Conservation (phyloP, 2,329 filamentous ascomycete genomes). For the Fusarium sp. region DNA sequence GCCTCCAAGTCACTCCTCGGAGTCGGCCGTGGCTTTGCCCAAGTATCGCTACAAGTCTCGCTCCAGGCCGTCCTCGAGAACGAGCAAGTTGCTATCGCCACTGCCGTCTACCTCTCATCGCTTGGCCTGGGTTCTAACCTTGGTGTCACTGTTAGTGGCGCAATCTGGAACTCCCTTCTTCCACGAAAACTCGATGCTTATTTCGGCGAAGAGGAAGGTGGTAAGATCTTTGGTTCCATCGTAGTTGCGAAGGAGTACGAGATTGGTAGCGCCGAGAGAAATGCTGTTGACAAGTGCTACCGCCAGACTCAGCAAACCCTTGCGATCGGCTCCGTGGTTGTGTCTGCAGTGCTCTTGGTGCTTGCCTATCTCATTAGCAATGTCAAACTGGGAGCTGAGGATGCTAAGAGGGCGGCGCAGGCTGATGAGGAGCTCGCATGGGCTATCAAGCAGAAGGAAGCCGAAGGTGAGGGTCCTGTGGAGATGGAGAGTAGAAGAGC, state of each 20-base stretch:
- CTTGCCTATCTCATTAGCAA: slow-evolving; percentile 24
- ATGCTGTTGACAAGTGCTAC: slow-evolving; percentile 25
- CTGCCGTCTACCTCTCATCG: slow-evolving; percentile 36
- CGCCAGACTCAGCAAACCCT: slow-evolving; percentile 36
- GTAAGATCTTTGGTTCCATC: slow-evolving; percentile 35
- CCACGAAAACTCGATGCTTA: slow-evolving; percentile 21
- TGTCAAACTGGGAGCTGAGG: slow-evolving; percentile 32
- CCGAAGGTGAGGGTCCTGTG: not conserved
- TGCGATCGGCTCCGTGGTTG: slow-evolving; percentile 33
- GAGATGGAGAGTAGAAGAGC: slow-evolving; percentile 21
- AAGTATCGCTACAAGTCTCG: slow-evolving; percentile 25
- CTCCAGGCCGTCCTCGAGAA: slow-evolving; percentile 29
- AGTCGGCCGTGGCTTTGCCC: slow-evolving; percentile 31
- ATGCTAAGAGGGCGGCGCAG: slow-evolving; percentile 27
- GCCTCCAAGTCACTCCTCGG: slow-evolving; percentile 36
- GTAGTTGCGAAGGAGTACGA: slow-evolving; percentile 32
- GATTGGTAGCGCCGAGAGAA: slow-evolving; percentile 20
- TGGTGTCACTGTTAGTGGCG: slow-evolving; percentile 32
- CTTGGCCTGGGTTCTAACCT: slow-evolving; percentile 38
- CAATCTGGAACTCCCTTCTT: slow-evolving; percentile 40
- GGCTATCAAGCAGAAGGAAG: slow-evolving; percentile 36
- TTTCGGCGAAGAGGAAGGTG: slow-evolving; percentile 17
- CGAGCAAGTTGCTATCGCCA: slow-evolving; percentile 35
- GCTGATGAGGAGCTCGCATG: slow-evolving; percentile 40
- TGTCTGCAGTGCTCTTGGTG: slow-evolving; percentile 10